Evolutionary conservation across 345 rosid species (phyloP).

Genomic region (Streptanthus diversifolius): DNA sequence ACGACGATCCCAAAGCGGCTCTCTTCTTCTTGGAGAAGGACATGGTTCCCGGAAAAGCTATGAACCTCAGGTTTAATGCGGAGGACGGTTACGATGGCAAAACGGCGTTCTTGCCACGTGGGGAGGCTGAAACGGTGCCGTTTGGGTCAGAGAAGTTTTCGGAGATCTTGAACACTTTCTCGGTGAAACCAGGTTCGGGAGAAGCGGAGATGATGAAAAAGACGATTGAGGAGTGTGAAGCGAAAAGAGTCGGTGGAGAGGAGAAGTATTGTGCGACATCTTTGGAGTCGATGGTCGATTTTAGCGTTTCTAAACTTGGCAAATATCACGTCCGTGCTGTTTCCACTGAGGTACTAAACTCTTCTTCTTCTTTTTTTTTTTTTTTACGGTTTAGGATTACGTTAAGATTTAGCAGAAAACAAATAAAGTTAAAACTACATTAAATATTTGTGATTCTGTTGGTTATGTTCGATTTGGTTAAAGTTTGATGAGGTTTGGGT

Average conservation of each 20-base stretch:
- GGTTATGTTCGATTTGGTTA: not conserved
- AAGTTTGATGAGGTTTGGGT: not conserved
- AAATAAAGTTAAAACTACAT: not conserved
- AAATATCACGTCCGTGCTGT: slow-evolving; percentile 41
- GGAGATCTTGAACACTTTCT: slow-evolving; percentile 47
- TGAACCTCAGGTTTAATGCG: slow-evolving; percentile 57
- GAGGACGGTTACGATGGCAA: slow-evolving; percentile 37
- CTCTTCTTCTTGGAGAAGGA: slow-evolving; percentile 85
- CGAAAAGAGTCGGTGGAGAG: slow-evolving; percentile 59
- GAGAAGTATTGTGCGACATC: slow-evolving; percentile 80
- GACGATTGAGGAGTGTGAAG: slow-evolving; percentile 70
- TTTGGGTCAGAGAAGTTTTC: slow-evolving; percentile 60
- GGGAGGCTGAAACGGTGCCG: slow-evolving; percentile 53
- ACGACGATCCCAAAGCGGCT: slow-evolving; percentile 53
- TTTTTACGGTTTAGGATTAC: not conserved
- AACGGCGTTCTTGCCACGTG: slow-evolving; percentile 64
- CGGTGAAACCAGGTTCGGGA: slow-evolving; percentile 52
- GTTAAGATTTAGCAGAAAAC: not conserved
- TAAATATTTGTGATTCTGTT: not conserved
- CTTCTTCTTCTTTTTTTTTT: not conserved
- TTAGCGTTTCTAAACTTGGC: slow-evolving; percentile 64
- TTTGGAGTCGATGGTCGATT: slow-evolving; percentile 79
- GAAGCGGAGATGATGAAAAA: slow-evolving; percentile 64
- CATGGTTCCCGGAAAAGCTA: slow-evolving; percentile 45
- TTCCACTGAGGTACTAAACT: slow-evolving; percentile 53